Conservation (phyloP, 768 basidiomycete genomes). For the Mycena belliarum region DNA sequence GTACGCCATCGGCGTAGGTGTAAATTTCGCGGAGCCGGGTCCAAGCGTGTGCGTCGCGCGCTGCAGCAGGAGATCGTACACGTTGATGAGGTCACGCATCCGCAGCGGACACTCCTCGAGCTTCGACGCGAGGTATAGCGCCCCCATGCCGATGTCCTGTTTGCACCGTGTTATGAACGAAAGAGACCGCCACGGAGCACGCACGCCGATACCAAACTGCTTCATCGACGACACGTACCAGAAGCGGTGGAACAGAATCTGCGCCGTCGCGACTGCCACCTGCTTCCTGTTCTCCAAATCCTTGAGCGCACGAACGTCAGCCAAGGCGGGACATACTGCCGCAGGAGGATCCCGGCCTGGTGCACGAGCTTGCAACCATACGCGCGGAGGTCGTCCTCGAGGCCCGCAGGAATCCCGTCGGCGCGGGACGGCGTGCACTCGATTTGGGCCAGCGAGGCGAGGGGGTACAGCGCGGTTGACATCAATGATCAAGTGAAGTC, state of each 20-base stretch:
- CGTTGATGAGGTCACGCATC: conserved; percentile 93
- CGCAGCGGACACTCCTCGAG: conserved; percentile 90
- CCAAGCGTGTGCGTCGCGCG: conserved; percentile 58
- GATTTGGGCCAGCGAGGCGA: conserved; percentile 81
- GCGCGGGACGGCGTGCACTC: conserved; percentile 75
- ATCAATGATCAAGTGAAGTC: conserved; percentile 30
- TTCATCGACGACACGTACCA: conserved; percentile 95
- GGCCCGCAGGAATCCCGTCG: conserved; percentile 77
- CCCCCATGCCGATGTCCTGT: conserved; percentile 91
- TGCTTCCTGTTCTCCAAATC: conserved; percentile 66
- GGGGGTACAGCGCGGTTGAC: conserved; percentile 66
- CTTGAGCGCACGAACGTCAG: conserved; percentile 10
- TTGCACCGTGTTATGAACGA: conserved; percentile 11
- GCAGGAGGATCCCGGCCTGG: conserved; percentile 88
- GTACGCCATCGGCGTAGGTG: conserved; percentile 86
- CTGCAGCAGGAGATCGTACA: conserved; percentile 87
- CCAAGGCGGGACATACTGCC: conserved; percentile 62
- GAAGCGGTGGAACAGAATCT: conserved; percentile 95
- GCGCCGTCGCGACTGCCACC: conserved; percentile 94
- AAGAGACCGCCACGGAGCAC: conserved; percentile 30
- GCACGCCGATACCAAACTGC: conserved; percentile 89
- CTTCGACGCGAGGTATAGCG: conserved; percentile 85
- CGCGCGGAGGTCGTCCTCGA: conserved; percentile 88
- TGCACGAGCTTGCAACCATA: conserved; percentile 95
- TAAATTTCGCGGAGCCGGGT: conserved; percentile 43